These are phyloP conservation scores for Achaetomiella virescens DNA, from an alignment of 495 filamentous ascomycete genomes.

Conservation along the genomic window DNA sequence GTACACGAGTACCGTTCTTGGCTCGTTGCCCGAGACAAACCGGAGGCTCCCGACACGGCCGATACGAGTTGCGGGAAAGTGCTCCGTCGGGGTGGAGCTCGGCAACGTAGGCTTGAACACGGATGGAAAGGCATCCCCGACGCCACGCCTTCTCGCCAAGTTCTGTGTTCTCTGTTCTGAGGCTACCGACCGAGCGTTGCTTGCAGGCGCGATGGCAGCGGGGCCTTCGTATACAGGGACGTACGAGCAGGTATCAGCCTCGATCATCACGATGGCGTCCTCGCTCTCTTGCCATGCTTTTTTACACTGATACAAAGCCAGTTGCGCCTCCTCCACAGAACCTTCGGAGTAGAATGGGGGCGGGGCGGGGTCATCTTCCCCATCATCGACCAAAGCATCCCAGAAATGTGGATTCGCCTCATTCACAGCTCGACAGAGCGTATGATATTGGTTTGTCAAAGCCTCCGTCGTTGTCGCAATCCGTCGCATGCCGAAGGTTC, in stretches of 20 bases:
- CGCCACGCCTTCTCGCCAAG: too few species aligned
- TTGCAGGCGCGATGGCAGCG: too few species aligned
- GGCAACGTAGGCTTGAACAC: too few species aligned
- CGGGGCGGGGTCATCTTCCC: conserved; percentile 17
- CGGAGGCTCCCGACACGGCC: too few species aligned
- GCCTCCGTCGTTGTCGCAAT: not conserved
- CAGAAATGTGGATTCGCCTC: conserved; percentile 34
- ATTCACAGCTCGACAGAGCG: conserved; percentile 23
- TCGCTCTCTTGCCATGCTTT: conserved; percentile 35
- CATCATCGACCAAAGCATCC: conserved; percentile 25
- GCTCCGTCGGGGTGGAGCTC: too few species aligned
- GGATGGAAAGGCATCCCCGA: too few species aligned
- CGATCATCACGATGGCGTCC: conserved; percentile 30
- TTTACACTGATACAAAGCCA: conserved; percentile 29
- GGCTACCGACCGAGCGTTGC: too few species aligned
- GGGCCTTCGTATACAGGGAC: not conserved
- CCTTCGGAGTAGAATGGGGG: conserved; percentile 19
- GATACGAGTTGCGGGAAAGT: too few species aligned
- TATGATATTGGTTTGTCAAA: conserved; percentile 22
- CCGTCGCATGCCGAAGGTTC: not conserved
- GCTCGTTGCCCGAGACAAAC: too few species aligned
- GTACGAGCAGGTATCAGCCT: conserved; percentile 24
- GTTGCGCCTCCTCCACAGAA: conserved; percentile 26
- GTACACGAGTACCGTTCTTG: too few species aligned
- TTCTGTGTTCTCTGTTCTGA: too few species aligned